Base-by-base conservation (phyloP, 2,329 filamentous ascomycete species). In the Ascochyta pisi region DNA sequence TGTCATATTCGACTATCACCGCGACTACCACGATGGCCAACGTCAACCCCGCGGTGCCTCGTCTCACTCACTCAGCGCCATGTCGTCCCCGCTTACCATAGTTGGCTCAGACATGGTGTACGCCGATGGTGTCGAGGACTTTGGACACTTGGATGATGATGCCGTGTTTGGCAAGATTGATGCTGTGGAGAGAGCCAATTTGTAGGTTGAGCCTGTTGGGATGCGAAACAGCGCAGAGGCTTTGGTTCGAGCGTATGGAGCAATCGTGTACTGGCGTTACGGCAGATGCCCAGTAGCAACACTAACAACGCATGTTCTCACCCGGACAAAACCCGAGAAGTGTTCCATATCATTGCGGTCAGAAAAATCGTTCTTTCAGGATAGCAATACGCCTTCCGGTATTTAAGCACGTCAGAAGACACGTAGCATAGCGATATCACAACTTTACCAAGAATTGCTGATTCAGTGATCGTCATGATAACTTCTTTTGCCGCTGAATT, bases 81-180 rank as follows among this genome's bases (percentile, higher is more conserved):
- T 23, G 27, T 40, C 35, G 8, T 45, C 37, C 9, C 53, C 47
- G 10, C 53, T 56, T 12, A 39, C 42, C 7, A 34, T 56, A 24
- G 31, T 51, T 5, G 43, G 42, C 24, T 12, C 37, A 15, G 47
- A 47, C 4, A 38, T 35, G 31, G n/a, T 51, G 1, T 56, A 47
- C n/a, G 53, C 53, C 8, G 53, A 56, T 22, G 53, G 38, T 8
- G 6, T 38, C 13, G 47, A 56, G n/a, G 31, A 6, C n/a, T 47
- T 43, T 19, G 31, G 16, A 9, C 23, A n/a, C 5, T 19, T 43
- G 3, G 38, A 51, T 16, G 23, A 35, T 13, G 33, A 42, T 6
- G 3, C 16, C 9, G 31, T 43, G 2, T 50, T 50, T 12, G 53
- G 47, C 22, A 42, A 47, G 15, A 29, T n/a, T 8, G 53, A 56